A percentile compares a stretch with the other conserved stretches of the same genome.
phyloP scores from a whole-genome alignment of 371 early-diverging fungal genomes.

The Mycotypha africana region DNA sequence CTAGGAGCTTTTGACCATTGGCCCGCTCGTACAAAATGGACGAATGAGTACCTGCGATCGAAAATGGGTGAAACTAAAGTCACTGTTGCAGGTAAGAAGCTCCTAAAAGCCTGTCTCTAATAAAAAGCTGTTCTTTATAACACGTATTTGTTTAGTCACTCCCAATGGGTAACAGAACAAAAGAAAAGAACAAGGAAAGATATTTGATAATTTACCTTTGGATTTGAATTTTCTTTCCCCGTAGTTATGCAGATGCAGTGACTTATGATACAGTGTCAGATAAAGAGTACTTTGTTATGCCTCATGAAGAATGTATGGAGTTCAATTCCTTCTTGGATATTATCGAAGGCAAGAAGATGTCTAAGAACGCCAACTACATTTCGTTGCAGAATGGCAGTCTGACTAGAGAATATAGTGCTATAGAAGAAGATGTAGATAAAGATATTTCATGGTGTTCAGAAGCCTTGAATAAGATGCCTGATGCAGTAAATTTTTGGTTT shows the following conservation, averaged over 20 bases:
- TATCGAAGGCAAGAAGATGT: constrained; percentile 23
- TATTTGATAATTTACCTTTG: neutral
- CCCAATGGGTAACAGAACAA: constrained; percentile 35
- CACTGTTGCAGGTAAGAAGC: constrained; percentile 61
- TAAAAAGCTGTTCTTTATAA: no score
- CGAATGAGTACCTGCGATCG: constrained; percentile 49
- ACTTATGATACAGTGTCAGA: constrained; percentile 37
- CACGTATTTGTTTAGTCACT: constrained; percentile 16
- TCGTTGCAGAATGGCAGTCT: constrained; percentile 72
- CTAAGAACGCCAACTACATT: constrained; percentile 47
- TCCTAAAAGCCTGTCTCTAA: no score
- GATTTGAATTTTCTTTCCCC: no score
- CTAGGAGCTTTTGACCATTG: constrained; percentile 43
- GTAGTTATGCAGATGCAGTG: constrained; percentile 65
- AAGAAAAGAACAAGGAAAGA: neutral
- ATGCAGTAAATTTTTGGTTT: constrained; percentile 82
- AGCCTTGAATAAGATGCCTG: constrained; percentile 60
- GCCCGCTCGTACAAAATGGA: constrained; percentile 63
- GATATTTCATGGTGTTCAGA: constrained; percentile 60
- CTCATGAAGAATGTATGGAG: constrained; percentile 57
- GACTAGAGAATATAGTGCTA: constrained; percentile 43
- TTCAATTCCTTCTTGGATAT: constrained; percentile 50
- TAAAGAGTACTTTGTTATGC: constrained; percentile 61
- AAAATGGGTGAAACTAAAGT: constrained; percentile 43
- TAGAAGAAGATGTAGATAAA: constrained; percentile 55